Evolutionary conservation across 164 flowering plant species (phyloP).

Genomic region (Hamamelis virginiana): DNA sequence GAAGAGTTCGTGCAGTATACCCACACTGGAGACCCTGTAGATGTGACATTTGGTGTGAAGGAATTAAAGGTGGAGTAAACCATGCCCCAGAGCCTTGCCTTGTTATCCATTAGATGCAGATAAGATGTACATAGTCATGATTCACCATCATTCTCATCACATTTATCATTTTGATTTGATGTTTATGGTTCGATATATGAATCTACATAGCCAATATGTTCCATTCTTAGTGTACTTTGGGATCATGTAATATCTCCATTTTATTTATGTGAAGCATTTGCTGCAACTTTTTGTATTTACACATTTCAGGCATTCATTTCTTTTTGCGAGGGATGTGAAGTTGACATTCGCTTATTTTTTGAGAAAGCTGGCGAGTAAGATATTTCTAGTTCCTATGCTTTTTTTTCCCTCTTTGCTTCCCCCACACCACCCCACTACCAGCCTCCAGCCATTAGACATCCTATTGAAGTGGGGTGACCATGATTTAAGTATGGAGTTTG

Average conservation of each 20-base stretch:
- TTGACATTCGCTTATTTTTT: slow-evolving; percentile 83
- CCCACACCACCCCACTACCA: too few relatives aligned
- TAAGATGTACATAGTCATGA: background rate
- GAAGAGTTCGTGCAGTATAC: slow-evolving; percentile 91
- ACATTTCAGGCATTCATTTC: slow-evolving; percentile 83
- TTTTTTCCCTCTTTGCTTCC: slow-evolving; percentile 3
- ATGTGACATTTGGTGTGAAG: slow-evolving; percentile 89
- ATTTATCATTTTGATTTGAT: background rate
- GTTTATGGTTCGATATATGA: background rate
- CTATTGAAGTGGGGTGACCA: background rate
- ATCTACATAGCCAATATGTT: background rate
- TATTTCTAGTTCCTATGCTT: slow-evolving; percentile 1
- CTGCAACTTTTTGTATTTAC: slow-evolving; percentile 3
- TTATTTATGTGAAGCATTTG: slow-evolving; percentile 11
- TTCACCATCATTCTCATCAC: background rate
- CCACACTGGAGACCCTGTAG: slow-evolving; percentile 86
- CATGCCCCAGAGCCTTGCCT: background rate
- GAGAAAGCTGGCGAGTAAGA: slow-evolving; percentile 99
- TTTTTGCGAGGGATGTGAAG: slow-evolving; percentile 94
- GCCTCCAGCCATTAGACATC: too few relatives aligned
- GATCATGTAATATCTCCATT: background rate
- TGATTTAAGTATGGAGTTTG: background rate
- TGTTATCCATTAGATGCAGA: background rate
- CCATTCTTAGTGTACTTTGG: background rate
- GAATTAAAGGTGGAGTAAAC: slow-evolving; percentile 68